Percentiles rank a stretch among this genome's conserved stretches.
phyloP scores from a whole-genome alignment of 2,329 filamentous ascomycete genomes.

The Penicillium psychrosexuale region DNA sequence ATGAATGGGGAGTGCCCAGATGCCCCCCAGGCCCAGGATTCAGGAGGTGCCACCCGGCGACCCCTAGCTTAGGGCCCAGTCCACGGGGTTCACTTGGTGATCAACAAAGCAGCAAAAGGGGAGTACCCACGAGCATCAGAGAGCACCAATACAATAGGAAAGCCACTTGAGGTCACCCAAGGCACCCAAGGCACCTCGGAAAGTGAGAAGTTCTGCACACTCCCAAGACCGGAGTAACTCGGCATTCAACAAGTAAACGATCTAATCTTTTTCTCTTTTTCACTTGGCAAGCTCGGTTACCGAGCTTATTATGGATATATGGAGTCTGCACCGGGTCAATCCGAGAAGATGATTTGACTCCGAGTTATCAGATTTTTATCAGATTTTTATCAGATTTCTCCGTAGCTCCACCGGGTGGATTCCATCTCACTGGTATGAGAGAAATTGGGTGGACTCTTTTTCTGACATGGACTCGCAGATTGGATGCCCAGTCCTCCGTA shows the following conservation, averaged over 20 bases:
- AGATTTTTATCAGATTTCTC: slow-evolving; percentile 22
- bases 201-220: not conserved
- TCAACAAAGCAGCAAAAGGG: not conserved
- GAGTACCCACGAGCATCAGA: not conserved
- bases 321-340: slow-evolving; percentile 11
- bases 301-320: slow-evolving; percentile 20
- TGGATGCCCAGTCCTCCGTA: not conserved
- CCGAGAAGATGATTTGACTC: slow-evolving; percentile 17
- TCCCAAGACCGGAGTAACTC: not conserved
- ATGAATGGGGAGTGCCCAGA: too few relatives aligned
- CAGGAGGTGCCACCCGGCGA: not conserved
- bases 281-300: slow-evolving; percentile 21
- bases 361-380: slow-evolving; percentile 19
- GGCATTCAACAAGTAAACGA: not conserved
- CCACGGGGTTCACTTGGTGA: too few relatives aligned
- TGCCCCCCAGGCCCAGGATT: too few relatives aligned
- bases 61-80: not conserved
- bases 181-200: not conserved
- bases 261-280: slow-evolving; percentile 6
- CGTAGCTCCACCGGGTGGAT: slow-evolving; percentile 23
- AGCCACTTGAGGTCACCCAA: not conserved
- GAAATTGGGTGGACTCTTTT: slow-evolving; percentile 4
- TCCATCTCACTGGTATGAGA: slow-evolving; percentile 5
- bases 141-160: too few relatives aligned
- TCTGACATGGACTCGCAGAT: not conserved